Evolutionary conservation across 176 grass and related monocot species (phyloP), one percentile per base, ranked within the genome.

Genomic region (Carex kokanica): DNA sequence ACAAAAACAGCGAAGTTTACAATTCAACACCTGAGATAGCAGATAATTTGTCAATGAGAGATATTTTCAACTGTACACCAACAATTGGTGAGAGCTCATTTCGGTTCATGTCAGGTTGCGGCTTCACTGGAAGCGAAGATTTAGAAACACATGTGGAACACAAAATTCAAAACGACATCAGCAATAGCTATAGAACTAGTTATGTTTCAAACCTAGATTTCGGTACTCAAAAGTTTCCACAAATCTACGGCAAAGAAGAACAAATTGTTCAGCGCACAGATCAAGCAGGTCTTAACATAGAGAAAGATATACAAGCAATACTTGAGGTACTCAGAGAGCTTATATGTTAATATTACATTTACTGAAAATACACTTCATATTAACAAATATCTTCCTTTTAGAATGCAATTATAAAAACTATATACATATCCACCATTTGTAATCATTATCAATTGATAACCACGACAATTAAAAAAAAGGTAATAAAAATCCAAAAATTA

Each of bases 61-160:
- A 63, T 16, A 54, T 51, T 32, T 78, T 61, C 59, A 63, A 74
- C 67, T 68, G 66, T 82, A 66, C 67, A 47, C 57, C 51, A 10
- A 66, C 87, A 64, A 11, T 68, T 43, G 77, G 83, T 64, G 84
- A 72, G 49, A 83, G 70, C 41, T 70, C 77, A 47, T 87, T 78
- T 81, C 60, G 66, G 57, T 86, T 88, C 70, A 80, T 79, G 69
- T 21, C 81, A 78, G 69, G 21, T 80, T 90, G 88, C 70, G 75
- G 34, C 21, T 74, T 78, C 29, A 90, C 65, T 67, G 83, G 60
- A 82, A 92, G 62, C 69, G 83, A 88, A 92, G 70, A 24, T 12
- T 45, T 18, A 41, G 32, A 65, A 24, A 40, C 18, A 66, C 4
- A 27, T n/a, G 79, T 4, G 36, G 10, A 31, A 66, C 17, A 24